These are phyloP conservation scores for Phytophthora aleatoria DNA, from an alignment of 352 stramenopile species.

Conservation along the genomic window DNA sequence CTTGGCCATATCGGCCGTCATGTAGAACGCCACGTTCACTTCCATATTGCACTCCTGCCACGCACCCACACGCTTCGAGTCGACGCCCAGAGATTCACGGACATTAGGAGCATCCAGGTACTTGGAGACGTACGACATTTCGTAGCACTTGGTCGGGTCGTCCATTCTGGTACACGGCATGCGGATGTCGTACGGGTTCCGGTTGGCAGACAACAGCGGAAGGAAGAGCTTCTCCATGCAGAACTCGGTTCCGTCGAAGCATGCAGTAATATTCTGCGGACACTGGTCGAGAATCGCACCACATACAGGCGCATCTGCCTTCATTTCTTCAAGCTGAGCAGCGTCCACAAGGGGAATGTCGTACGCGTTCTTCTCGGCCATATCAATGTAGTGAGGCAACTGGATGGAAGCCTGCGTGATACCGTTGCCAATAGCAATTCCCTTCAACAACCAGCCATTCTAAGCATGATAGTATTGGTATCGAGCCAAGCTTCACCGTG, in stretches of 20 bases:
- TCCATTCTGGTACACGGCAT: slow-evolving; percentile 39
- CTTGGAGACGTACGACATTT: slow-evolving; percentile 74
- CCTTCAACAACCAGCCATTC: slow-evolving; percentile 43
- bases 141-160: slow-evolving; percentile 54
- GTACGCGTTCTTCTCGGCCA: slow-evolving; percentile 68
- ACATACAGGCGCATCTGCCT: slow-evolving; percentile 34
- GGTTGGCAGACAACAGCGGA: slow-evolving; percentile 40
- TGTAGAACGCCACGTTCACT: slow-evolving; percentile 88
- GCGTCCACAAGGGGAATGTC: slow-evolving; percentile 55
- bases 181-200: slow-evolving; percentile 73
- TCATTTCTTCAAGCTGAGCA: slow-evolving; percentile 44
- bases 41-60: slow-evolving; percentile 94
- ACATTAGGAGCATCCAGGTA: slow-evolving; percentile 64
- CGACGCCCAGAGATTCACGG: slow-evolving; percentile 45
- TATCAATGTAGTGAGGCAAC: slow-evolving; percentile 43
- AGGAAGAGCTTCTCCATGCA: slow-evolving; percentile 58
- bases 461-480: slow-evolving; percentile 9
- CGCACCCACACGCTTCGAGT: slow-evolving; percentile 36
- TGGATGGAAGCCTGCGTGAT: slow-evolving; percentile 60
- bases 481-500: not conserved
- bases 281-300: slow-evolving; percentile 37
- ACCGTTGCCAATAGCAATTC: slow-evolving; percentile 58
- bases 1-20: slow-evolving; percentile 90
- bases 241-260: slow-evolving; percentile 50
- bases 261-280: slow-evolving; percentile 44